A percentile compares a stretch with the other conserved stretches of the same genome.
Evolutionary conservation across 1,284 basidiomycete genomes (phyloP).

Genomic region (Rhodotorula sp.): DNA sequence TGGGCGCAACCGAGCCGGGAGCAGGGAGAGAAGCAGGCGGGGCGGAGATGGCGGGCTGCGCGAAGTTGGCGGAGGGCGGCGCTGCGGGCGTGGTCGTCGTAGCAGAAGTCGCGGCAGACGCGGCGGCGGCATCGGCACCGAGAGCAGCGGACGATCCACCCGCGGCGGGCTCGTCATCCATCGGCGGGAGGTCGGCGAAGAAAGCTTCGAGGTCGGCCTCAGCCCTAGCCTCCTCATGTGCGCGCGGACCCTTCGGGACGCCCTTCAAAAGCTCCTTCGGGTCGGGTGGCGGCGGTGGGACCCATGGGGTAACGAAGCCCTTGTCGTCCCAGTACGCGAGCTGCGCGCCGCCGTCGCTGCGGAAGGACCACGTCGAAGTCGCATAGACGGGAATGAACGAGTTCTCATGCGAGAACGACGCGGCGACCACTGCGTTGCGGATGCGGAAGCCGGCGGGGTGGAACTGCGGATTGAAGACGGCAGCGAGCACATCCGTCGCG

Average conservation of each 20-base stretch:
- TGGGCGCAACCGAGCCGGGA: constrained; percentile 11
- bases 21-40: background rate
- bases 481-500: constrained; percentile 40
- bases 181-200: constrained; percentile 30
- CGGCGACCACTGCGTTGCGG: constrained; percentile 35
- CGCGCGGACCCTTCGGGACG: constrained; percentile 19
- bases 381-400: constrained; percentile 46
- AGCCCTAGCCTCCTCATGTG: constrained; percentile 26
- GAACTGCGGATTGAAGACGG: constrained; percentile 38
- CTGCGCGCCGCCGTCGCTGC: constrained; percentile 31
- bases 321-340: constrained; percentile 47
- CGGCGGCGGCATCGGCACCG: background rate
- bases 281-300: constrained; percentile 15
- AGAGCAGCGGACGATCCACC: background rate
- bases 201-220: constrained; percentile 46
- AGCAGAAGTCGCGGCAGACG: background rate
- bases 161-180: background rate
- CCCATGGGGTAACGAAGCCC: constrained; percentile 39
- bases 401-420: constrained; percentile 45
- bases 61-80: background rate
- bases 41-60: background rate
- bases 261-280: background rate
- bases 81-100: background rate
- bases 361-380: constrained; percentile 43
- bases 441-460: constrained; percentile 46